Evolutionary conservation across 805 yeast species (phyloP), one percentile per base, ranked within the genome.

Genomic region (Saccharomycopsis sp.): DNA sequence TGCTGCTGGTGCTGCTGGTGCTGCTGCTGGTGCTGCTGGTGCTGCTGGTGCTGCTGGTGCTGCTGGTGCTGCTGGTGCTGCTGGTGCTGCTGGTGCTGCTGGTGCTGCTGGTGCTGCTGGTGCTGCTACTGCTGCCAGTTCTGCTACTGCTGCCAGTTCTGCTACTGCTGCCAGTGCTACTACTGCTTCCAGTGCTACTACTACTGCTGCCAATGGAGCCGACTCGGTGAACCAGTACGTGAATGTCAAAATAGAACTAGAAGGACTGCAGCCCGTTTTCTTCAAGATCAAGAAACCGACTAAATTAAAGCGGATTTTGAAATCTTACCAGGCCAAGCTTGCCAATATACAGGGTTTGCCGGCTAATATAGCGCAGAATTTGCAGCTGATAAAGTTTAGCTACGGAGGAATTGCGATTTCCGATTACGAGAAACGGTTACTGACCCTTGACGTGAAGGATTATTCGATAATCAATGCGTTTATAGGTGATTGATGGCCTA

Each of bases 231-330:
- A 44, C 20, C 49, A 44, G 19, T 56, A 58, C 42, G 38, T 58
- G n/a, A 59, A 61, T 41, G 57, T 59, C 29, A 56, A 51, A 22
- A 57, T 61, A 38, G 63, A 61, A n/a, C 47, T 59, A 3, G 49
- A 55, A 25, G 52, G 47, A 9, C 19, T 22, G n/a, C 44, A 49
- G n/a, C 58, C 58, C 3, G 56, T 54, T 19, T 60, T 58, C 23
- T 60, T 60, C 55, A 58, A 59, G 25, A 53, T 59, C 53, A 61
- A 58, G 51, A 53, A 53, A 38, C 47, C 54, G 20, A 59, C 63
- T 5, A 61, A 61, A 41, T 61, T 61, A 54, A 61, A 61, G 42
- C 52, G 51, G 24, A 52, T 61, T 2, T 50, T 61, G 17, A 61
- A 56, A 29, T 59, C 62, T 2, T 61, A 61, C 52, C 56, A 58